phyloP scores from a whole-genome alignment of 2,329 filamentous ascomycete species.

The Parastagonospora nodorum region DNA sequence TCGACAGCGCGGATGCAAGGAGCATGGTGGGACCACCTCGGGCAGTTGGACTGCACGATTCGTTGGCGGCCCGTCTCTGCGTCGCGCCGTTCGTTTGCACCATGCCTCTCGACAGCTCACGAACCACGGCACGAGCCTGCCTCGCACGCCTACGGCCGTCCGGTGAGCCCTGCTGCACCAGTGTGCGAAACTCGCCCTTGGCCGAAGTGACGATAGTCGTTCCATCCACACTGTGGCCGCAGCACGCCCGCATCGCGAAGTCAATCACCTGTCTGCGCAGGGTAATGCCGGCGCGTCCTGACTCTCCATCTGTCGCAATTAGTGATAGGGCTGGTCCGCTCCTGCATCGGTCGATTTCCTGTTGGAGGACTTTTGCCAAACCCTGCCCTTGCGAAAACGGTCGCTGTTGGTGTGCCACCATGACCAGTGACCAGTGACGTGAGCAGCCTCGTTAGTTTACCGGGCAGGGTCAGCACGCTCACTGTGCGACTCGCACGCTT shows the following conservation, averaged over 20 bases:
- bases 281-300: conserved; percentile 13
- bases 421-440: conserved; percentile 36
- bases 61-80: conserved; percentile 28
- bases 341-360: conserved; percentile 33
- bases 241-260: conserved; percentile 29
- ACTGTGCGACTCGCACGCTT: conserved; percentile 36
- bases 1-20: conserved; percentile 2
- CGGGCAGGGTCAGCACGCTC: conserved; percentile 13
- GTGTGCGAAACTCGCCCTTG: neutral
- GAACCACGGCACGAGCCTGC: conserved; percentile 27
- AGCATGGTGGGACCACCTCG: conserved; percentile 19
- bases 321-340: conserved; percentile 42
- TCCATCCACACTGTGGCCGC: conserved; percentile 8
- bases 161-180: conserved; percentile 11
- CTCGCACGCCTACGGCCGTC: conserved; percentile 7
- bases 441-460: conserved; percentile 21
- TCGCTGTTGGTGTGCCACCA: conserved; percentile 31
- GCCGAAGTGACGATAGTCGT: conserved; percentile 8
- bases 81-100: conserved; percentile 18
- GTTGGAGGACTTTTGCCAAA: conserved; percentile 12
- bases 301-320: conserved; percentile 24
- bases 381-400: conserved; percentile 16
- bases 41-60: conserved; percentile 18
- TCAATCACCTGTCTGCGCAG: conserved; percentile 17
- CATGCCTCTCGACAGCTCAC: conserved; percentile 17